Percentiles rank a stretch among this genome's conserved stretches.
Conservation (phyloP, 2,329 filamentous ascomycete species). For the Aspergillus sp. region DNA sequence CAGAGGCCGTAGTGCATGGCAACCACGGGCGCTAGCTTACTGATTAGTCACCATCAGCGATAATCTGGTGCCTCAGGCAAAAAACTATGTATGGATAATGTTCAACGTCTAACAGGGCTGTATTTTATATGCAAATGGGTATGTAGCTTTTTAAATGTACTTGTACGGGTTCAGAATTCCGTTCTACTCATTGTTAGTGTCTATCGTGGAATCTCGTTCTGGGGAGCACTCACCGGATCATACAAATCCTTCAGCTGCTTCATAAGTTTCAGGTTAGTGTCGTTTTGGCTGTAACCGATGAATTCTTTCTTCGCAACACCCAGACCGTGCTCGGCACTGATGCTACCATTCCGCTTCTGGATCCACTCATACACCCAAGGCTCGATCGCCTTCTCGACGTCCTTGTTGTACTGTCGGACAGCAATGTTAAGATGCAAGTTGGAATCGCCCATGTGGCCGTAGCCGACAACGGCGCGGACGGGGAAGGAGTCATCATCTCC, state of each 20-base stretch:
- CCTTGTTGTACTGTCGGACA: slow-evolving; percentile 78
- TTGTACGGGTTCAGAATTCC: slow-evolving; percentile 99
- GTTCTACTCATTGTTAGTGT: slow-evolving; percentile 59
- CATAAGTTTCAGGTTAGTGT: slow-evolving; percentile 87
- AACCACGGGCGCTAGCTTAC: slow-evolving; percentile 19
- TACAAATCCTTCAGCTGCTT: slow-evolving; percentile 91
- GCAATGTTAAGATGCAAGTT: slow-evolving; percentile 94
- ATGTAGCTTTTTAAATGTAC: slow-evolving; percentile 61
- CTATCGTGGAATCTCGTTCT: background rate
- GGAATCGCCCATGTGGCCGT: slow-evolving; percentile 96
- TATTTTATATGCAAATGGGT: background rate
- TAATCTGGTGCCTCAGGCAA: slow-evolving; percentile 1
- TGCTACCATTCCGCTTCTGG: slow-evolving; percentile 79
- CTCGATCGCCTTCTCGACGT: slow-evolving; percentile 83
- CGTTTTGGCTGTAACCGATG: slow-evolving; percentile 87
- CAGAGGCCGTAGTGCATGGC: slow-evolving; percentile 24
- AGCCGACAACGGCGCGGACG: slow-evolving; percentile 88
- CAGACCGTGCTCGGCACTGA: slow-evolving; percentile 93
- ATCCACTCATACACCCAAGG: slow-evolving; percentile 99
- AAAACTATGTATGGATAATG: background rate
- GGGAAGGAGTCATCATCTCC: slow-evolving; percentile 74
- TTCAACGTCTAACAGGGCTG: background rate
- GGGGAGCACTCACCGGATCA: slow-evolving; percentile 71
- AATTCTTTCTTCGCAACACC: slow-evolving; percentile 95
- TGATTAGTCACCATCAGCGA: background rate